Base-by-base conservation (phyloP, 2,329 filamentous ascomycete species). In the Botrytis fragariae region DNA sequence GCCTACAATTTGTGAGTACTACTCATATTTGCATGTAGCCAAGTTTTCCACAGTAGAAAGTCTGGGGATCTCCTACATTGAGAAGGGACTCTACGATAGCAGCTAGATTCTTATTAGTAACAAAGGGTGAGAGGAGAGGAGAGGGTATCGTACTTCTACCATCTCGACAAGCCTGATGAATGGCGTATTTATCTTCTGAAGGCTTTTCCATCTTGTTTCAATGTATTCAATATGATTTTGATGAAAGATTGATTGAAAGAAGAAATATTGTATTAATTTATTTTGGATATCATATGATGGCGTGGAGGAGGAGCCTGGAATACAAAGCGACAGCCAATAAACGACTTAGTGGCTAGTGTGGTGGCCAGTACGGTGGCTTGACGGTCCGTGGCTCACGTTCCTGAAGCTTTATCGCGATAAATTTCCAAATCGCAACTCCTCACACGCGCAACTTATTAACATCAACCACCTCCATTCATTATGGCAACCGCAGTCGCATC, bases 121-220 rank as follows among this genome's bases (percentile, higher is more conserved):
- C 20, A 6, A 45, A 32, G 7, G n/a, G n/a, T 9, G 39, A 32
- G 44, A 54, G n/a, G 42, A 32, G 44, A 32, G 48, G 29, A 72
- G n/a, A 54, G 45, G 29, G 72, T 71, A 74, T 69, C 87, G 81
- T 87, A 97, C 95, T 87, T 85, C 90, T 92, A 60, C 95, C 94
- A 82, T 97, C 93, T 73, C 95, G 89, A 75, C 92, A 92, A 60
- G 95, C 95, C 77, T 93, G 93, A 81, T 98, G 95, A 61, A 98
- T 91, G 42, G 94, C 92, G 78, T 91, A 98, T 79, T 92, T 93
- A 69, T 90, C 85, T 65, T 84, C 82, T 39, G 67, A 59, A 42
- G 60, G 42, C 25, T 70, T 70, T n/a, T 73, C 65, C 72, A 73
- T 73, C 39, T 29, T 64, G 22, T 44, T 48, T 29, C 45, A 67